Conservation (phyloP, 2,329 filamentous ascomycete species). For the Xylaria sp. region DNA sequence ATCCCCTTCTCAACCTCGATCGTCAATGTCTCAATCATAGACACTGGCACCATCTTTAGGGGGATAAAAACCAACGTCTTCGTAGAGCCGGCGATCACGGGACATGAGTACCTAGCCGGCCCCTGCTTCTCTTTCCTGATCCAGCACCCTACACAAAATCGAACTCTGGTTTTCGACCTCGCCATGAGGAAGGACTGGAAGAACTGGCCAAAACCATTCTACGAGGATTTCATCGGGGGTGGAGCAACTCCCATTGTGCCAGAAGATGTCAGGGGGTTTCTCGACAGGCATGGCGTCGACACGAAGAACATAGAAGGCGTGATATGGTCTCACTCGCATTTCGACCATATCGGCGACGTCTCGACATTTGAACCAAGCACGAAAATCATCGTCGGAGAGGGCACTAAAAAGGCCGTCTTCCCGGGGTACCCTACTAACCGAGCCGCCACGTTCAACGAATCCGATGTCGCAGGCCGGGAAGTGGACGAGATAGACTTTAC, state of each 20-base stretch:
- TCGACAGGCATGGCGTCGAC: constrained; percentile 43
- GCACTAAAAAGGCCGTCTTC: constrained; percentile 34
- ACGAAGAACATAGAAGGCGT: constrained; percentile 41
- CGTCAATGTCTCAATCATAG: constrained; percentile 51
- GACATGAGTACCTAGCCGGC: constrained; percentile 47
- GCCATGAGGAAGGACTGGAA: constrained; percentile 40
- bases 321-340: constrained; percentile 45
- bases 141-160: constrained; percentile 43
- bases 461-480: constrained; percentile 40
- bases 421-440: constrained; percentile 42
- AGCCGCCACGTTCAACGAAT: constrained; percentile 31
- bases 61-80: constrained; percentile 43
- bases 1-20: constrained; percentile 50
- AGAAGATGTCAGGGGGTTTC: constrained; percentile 40
- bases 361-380: constrained; percentile 40
- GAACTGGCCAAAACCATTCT: constrained; percentile 32
- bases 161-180: constrained; percentile 44
- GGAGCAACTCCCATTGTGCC: constrained; percentile 4
- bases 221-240: neutral
- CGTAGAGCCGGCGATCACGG: constrained; percentile 46
- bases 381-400: constrained; percentile 41
- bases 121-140: constrained; percentile 43
- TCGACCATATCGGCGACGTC: constrained; percentile 44
- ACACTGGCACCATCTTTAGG: constrained; percentile 45
- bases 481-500: constrained; percentile 44